Base-by-base conservation (phyloP, 495 filamentous ascomycete genomes). In the Chaetomidium leptoderma region DNA sequence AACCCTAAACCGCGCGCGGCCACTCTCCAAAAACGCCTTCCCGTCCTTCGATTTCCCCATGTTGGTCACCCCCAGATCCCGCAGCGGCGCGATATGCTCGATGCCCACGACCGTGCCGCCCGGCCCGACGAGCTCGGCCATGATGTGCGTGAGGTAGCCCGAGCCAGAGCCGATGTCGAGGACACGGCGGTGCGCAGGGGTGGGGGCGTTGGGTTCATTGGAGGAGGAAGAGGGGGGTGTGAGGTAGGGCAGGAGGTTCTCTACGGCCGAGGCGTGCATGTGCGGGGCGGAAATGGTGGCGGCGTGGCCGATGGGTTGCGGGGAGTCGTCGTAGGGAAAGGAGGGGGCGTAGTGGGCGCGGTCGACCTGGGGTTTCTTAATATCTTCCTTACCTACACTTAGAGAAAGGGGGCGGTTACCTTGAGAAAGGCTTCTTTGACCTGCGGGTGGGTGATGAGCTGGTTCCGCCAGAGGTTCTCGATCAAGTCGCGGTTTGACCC, bases 231-330 rank as follows among this genome's bases (percentile, higher is more conserved):
- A 14, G 32, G 32, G 75, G 44, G 79, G 75, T 19, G 65, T 64
- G 21, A 86, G 80, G 71, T 71, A 85, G 44, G 81, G 81, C 16
- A 90, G 79, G 2, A 90, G 78, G 26, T 83, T 78, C 70, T 90
- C 86, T 50, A 81, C 79, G 33, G 87, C 87, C 33, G 84, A 78
- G 67, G 89, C 92, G 74, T 98, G 93, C 90, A 98, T 98, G 78
- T 98, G 93, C 17, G 93, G 93, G 21, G 93, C 93, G 29, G 87
- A 92, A 63, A 98, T 98, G 51, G 95, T 98, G 51, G 93, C 93
- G 16, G 70, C 63, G 70, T 89, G 83, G 51, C 95, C 92, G 73
- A 98, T 97, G 55, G 82, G 66, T 71, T 97, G 92, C 9, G 93
- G 93, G 24, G 85, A 89, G 79, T 98, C 93, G 51, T 89, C 82